Conservation (phyloP, 2,329 filamentous ascomycete species). For the Pseudogymnoascus sp. region DNA sequence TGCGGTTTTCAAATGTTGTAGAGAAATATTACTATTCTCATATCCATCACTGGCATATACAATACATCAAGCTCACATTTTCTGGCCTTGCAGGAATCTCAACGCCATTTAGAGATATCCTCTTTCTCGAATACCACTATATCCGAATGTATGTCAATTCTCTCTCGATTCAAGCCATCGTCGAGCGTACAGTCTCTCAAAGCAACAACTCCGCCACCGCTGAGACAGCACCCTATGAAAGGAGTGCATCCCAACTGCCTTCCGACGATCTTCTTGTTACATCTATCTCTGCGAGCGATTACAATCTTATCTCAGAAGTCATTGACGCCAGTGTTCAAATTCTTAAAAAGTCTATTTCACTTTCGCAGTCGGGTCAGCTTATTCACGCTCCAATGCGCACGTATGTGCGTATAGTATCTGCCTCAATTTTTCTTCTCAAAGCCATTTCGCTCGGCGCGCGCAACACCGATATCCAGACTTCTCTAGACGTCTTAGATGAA, state of each 20-base stretch:
- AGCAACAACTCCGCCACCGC: slow-evolving; percentile 25
- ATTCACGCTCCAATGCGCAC: slow-evolving; percentile 48
- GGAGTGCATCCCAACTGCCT: neutral
- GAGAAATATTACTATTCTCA: neutral
- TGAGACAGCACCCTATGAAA: slow-evolving; percentile 28
- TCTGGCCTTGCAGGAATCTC: neutral
- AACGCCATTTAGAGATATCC: slow-evolving; percentile 26
- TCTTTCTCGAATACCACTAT: slow-evolving; percentile 47
- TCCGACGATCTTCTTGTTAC: slow-evolving; percentile 28
- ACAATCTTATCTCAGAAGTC: slow-evolving; percentile 50
- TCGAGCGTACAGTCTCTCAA: slow-evolving; percentile 44
- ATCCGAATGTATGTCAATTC: slow-evolving; percentile 40
- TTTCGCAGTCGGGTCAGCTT: slow-evolving; percentile 41
- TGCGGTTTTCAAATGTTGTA: neutral
- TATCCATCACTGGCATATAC: slow-evolving; percentile 16
- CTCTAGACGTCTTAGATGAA: slow-evolving; percentile 13
- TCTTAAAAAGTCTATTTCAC: slow-evolving; percentile 42
- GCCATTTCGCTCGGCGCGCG: slow-evolving; percentile 16
- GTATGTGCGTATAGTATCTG: slow-evolving; percentile 48
- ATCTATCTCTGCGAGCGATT: slow-evolving; percentile 44
- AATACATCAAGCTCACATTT: slow-evolving; percentile 19
- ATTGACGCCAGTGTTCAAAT: slow-evolving; percentile 48
- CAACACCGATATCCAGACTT: slow-evolving; percentile 13
- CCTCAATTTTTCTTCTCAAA: slow-evolving; percentile 43
- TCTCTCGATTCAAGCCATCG: slow-evolving; percentile 50